phyloP scores from a whole-genome alignment of 2,329 filamentous ascomycete species.

The Colletotrichum tanaceti region DNA sequence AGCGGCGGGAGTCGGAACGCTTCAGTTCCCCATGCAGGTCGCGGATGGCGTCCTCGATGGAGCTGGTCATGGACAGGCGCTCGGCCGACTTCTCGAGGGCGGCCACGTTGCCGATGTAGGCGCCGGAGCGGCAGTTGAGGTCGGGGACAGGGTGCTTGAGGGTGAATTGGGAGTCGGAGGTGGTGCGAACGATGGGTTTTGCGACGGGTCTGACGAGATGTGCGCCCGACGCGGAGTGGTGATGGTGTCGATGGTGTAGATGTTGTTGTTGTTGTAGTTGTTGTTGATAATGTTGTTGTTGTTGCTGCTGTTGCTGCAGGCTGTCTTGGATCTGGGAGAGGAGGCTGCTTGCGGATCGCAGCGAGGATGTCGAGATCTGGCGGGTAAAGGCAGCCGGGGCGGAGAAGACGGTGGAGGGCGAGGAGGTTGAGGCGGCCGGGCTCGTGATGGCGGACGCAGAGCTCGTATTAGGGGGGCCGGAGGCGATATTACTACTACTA shows the following conservation, averaged over 20 bases:
- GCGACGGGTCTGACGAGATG: conserved; percentile 39
- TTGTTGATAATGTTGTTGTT: no score
- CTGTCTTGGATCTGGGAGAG: conserved; percentile 43
- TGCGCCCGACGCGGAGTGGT: conserved; percentile 27
- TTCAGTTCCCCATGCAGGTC: conserved; percentile 78
- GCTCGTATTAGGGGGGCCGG: conserved; percentile 32
- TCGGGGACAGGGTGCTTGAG: conserved; percentile 72
- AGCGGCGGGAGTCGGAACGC: conserved; percentile 74
- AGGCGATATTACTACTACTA: conserved; percentile 11
- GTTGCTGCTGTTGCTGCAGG: conserved; percentile 36
- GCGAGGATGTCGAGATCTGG: conserved; percentile 31
- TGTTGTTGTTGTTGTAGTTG: no score
- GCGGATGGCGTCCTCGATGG: conserved; percentile 82
- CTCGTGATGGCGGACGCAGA: conserved; percentile 26
- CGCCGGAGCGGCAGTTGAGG: conserved; percentile 69
- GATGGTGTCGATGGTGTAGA: conserved; percentile 23
- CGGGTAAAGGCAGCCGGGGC: conserved; percentile 34
- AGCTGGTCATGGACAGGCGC: conserved; percentile 77
- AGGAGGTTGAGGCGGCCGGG: conserved; percentile 25
- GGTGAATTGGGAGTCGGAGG: conserved; percentile 56
- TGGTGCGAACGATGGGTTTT: conserved; percentile 61
- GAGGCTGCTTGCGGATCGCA: conserved; percentile 38
- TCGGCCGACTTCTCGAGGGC: conserved; percentile 81
- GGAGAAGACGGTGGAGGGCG: conserved; percentile 29
- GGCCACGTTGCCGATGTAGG: conserved; percentile 75